phyloP scores from a whole-genome alignment of 83 land plant species.

The Picea abies region DNA sequence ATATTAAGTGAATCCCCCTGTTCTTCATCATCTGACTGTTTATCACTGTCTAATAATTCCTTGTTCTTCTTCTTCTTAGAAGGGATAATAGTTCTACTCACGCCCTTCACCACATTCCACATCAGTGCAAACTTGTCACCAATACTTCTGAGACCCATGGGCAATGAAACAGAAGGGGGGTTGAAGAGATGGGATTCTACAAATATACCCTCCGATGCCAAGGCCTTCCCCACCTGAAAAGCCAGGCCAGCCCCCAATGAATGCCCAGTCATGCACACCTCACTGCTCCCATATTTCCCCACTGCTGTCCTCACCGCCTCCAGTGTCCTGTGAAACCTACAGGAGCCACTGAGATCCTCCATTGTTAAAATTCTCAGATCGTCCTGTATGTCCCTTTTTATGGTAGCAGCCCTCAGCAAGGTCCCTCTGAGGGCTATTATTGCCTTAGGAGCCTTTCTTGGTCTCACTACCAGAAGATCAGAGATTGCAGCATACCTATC shows the following conservation, averaged over 20 bases:
- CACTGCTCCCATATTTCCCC: constrained; percentile 43
- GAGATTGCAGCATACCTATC: constrained; percentile 62
- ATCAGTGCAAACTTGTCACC: constrained; percentile 46
- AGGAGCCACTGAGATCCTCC: constrained; percentile 68
- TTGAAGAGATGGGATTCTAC: constrained; percentile 75
- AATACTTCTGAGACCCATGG: constrained; percentile 50
- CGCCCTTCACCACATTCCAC: constrained; percentile 46
- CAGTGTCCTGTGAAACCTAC: constrained; percentile 46
- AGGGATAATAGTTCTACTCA: constrained; percentile 26
- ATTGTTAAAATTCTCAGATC: constrained; percentile 63
- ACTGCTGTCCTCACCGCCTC: constrained; percentile 35
- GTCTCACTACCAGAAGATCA: constrained; percentile 49
- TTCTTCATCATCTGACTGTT: not conserved
- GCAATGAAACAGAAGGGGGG: constrained; percentile 72
- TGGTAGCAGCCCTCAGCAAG: constrained; percentile 45
- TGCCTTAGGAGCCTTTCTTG: constrained; percentile 62
- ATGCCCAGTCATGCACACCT: constrained; percentile 68
- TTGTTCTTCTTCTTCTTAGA: constrained; percentile 22
- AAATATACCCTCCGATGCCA: constrained; percentile 56
- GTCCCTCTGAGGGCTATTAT: constrained; percentile 74
- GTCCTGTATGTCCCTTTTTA: constrained; percentile 62
- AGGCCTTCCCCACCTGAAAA: constrained; percentile 54
- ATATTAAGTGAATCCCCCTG: not conserved
- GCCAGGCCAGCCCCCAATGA: constrained; percentile 81
- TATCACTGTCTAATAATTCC: not conserved